These are phyloP conservation scores for Colletotrichum spaethianum DNA, from an alignment of 2,329 filamentous ascomycete genomes.

Conservation along the genomic window DNA sequence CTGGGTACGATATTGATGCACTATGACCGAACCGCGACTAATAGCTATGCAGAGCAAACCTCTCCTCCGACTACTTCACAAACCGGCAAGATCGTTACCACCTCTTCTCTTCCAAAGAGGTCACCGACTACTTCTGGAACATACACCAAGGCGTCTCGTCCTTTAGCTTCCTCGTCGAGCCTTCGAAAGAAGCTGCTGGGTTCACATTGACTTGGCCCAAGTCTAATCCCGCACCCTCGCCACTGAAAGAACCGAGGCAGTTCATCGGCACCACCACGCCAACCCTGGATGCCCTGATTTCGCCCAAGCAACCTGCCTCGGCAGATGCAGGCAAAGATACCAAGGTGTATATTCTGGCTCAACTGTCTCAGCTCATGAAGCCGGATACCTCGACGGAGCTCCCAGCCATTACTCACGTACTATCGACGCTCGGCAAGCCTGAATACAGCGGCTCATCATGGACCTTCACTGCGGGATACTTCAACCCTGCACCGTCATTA, in stretches of 20 bases:
- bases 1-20: slow-evolving; percentile 70
- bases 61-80: slow-evolving; percentile 95
- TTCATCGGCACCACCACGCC: slow-evolving; percentile 80
- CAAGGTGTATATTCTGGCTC: slow-evolving; percentile 86
- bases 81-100: slow-evolving; percentile 97
- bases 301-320: slow-evolving; percentile 56
- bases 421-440: slow-evolving; percentile 76
- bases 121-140: slow-evolving; percentile 85
- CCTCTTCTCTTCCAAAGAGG: slow-evolving; percentile 82
- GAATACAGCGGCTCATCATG: slow-evolving; percentile 80
- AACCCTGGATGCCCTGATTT: slow-evolving; percentile 77
- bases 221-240: slow-evolving; percentile 81
- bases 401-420: slow-evolving; percentile 81
- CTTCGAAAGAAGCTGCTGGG: slow-evolving; percentile 68
- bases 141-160: slow-evolving; percentile 84
- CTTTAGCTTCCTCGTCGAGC: slow-evolving; percentile 85
- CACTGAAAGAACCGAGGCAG: slow-evolving; percentile 76
- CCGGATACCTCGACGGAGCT: slow-evolving; percentile 91
- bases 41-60: slow-evolving; percentile 73
- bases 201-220: slow-evolving; percentile 81
- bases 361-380: slow-evolving; percentile 87
- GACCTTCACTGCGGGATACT: slow-evolving; percentile 98
- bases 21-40: not conserved
- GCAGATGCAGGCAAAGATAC: slow-evolving; percentile 65
- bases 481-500: slow-evolving; percentile 92